Conservation (phyloP, 1,284 basidiomycete species). For the Sphagnurus paluster region DNA sequence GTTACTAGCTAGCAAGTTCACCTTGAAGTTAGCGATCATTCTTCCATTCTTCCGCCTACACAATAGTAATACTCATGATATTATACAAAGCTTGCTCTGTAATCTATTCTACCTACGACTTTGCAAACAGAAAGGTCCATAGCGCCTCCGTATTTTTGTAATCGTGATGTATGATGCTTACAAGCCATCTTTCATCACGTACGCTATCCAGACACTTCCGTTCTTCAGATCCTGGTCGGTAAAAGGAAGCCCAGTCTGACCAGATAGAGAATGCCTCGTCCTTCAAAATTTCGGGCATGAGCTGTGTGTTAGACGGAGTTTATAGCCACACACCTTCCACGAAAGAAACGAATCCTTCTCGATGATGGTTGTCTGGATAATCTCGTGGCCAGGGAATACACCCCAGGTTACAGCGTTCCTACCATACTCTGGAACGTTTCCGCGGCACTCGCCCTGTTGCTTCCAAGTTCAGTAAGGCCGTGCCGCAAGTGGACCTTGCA, state of each 20-base stretch:
- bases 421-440: constrained; percentile 78
- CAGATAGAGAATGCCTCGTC: constrained; percentile 98
- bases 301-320: not conserved
- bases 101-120: constrained; percentile 12
- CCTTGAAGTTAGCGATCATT: no score
- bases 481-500: constrained; percentile 22
- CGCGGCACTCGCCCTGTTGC: constrained; percentile 76
- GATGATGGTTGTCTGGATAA: constrained; percentile 96
- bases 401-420: constrained; percentile 99
- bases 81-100: constrained; percentile 9
- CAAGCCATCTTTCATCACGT: constrained; percentile 81
- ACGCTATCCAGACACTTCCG: constrained; percentile 75
- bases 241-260: constrained; percentile 92
- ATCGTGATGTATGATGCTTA: constrained; percentile 94
- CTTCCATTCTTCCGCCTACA: no score
- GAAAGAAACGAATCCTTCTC: constrained; percentile 89
- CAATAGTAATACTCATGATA: not conserved
- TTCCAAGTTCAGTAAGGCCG: constrained; percentile 1
- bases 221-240: constrained; percentile 75
- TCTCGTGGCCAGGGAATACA: constrained; percentile 95
- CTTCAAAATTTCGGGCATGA: constrained; percentile 39
- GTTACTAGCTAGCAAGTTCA: no score
- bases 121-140: constrained; percentile 79
- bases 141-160: constrained; percentile 82
- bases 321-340: constrained; percentile 72